phyloP scores from a whole-genome alignment of 352 stramenopile species.

The Phytophthora podocarpi region DNA sequence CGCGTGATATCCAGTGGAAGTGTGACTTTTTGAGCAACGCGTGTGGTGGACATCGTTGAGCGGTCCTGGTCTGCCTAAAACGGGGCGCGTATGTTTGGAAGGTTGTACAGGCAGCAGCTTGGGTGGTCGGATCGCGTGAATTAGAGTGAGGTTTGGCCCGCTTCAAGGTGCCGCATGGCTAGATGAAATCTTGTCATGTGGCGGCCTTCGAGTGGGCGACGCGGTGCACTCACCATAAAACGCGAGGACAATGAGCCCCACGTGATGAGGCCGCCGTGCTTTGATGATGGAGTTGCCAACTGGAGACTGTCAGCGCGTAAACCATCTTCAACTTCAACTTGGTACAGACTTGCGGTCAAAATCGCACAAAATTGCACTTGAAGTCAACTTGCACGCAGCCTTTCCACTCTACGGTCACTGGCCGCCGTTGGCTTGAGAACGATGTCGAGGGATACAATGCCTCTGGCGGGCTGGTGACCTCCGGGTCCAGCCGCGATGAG shows the following conservation, averaged over 20 bases:
- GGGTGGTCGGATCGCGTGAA: conserved; percentile 6
- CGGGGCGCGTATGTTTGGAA: conserved; percentile 29
- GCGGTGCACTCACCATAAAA: too few relatives aligned
- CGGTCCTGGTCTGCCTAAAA: not conserved
- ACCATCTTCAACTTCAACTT: conserved; percentile 12
- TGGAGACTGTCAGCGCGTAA: too few relatives aligned
- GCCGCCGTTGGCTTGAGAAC: not conserved
- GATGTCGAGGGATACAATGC: too few relatives aligned
- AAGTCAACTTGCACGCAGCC: conserved; percentile 1
- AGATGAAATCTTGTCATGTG: conserved; percentile 9
- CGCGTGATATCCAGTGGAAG: conserved; percentile 3
- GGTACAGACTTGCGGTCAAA: conserved; percentile 9
- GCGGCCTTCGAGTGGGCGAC: too few relatives aligned
- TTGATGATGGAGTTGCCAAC: not conserved
- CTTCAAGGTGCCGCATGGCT: conserved; percentile 8
- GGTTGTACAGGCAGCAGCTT: conserved; percentile 19
- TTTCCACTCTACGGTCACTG: conserved; percentile 12
- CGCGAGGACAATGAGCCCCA: not conserved
- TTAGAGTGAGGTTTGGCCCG: not conserved
- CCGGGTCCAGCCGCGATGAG: too few relatives aligned
- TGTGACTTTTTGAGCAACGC: too few relatives aligned
- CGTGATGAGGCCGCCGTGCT: too few relatives aligned
- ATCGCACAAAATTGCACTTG: conserved; percentile 1
- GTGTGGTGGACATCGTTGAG: conserved; percentile 2
- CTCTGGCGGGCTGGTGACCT: too few relatives aligned